These are phyloP conservation scores for Alnus rubra DNA, from an alignment of 306 rosid species.

Conservation along the genomic window DNA sequence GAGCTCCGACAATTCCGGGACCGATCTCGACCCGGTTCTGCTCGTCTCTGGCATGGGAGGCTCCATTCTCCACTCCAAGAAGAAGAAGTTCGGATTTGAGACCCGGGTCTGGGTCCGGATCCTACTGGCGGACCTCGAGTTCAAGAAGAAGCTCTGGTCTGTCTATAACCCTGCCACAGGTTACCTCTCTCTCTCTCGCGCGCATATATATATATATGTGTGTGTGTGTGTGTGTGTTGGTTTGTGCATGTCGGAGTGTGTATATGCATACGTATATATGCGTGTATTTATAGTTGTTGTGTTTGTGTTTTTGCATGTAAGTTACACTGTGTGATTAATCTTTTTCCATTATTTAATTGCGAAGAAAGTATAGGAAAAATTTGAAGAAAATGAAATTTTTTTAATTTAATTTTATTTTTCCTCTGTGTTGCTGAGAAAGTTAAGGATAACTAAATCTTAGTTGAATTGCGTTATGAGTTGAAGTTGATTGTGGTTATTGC, in stretches of 20 bases:
- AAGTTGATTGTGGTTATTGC: background rate
- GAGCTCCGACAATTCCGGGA: conserved; percentile 16
- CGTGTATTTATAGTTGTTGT: background rate
- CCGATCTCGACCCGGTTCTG: conserved; percentile 74
- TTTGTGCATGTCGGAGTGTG: background rate
- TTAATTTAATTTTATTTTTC: background rate
- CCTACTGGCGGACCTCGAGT: conserved; percentile 72
- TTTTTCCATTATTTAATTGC: background rate
- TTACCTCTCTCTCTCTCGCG: conserved; percentile 12
- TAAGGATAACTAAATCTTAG: background rate
- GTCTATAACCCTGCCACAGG: conserved; percentile 84
- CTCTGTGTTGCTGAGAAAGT: background rate
- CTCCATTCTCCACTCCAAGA: conserved; percentile 71
- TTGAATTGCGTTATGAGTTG: conserved; percentile 1
- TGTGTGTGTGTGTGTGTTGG: background rate
- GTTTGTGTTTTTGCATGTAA: background rate
- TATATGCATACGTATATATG: background rate
- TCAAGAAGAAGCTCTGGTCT: conserved; percentile 73
- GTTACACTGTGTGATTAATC: background rate
- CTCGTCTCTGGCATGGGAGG: conserved; percentile 90
- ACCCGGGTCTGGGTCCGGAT: conserved; percentile 86
- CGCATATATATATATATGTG: background rate
- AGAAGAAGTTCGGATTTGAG: conserved; percentile 61
- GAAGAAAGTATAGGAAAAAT: background rate
- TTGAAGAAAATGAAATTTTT: background rate